These are phyloP conservation scores for Leishmania martiniquensis DNA, from an alignment of 208 protist genomes.

Conservation along the genomic window DNA sequence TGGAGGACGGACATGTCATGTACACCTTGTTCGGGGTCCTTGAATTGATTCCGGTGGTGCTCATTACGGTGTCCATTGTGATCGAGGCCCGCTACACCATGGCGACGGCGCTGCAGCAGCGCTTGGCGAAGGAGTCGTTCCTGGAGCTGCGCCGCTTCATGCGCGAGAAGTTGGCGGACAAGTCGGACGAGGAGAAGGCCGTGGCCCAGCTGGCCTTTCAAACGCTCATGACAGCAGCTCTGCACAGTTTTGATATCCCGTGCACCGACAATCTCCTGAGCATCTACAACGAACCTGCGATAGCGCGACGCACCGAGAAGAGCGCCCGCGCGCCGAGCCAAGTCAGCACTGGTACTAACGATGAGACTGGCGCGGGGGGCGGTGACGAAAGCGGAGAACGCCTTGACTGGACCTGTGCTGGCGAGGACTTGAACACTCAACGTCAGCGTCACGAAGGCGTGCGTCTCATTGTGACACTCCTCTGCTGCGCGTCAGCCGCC, in stretches of 20 bases:
- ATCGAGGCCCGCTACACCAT: constrained; percentile 41
- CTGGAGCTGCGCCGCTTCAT: constrained; percentile 30
- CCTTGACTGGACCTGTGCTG: constrained; percentile 8
- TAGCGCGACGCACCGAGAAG: background rate
- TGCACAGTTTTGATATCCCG: constrained; percentile 45
- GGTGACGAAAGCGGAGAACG: background rate
- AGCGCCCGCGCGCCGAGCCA: background rate
- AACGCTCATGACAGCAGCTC: constrained; percentile 43
- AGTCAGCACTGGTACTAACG: background rate
- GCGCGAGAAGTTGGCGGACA: constrained; percentile 13
- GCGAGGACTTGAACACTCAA: constrained; percentile 3
- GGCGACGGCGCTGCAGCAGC: constrained; percentile 21
- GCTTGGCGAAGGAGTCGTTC: constrained; percentile 48
- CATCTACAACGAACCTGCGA: constrained; percentile 25
- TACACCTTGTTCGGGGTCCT: constrained; percentile 64
- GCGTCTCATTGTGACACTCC: constrained; percentile 64
- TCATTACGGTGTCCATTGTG: constrained; percentile 75
- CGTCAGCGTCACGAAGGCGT: constrained; percentile 38
- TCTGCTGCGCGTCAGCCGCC: constrained; percentile 55
- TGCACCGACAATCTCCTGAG: constrained; percentile 27
- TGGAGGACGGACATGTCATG: constrained; percentile 24
- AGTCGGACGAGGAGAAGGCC: constrained; percentile 33
- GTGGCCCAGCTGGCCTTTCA: constrained; percentile 55
- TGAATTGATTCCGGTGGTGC: constrained; percentile 58
- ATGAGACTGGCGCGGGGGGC: background rate